These are phyloP conservation scores for Echinochloa phyllopogon DNA, from an alignment of 176 grass and related monocot genomes.

Conservation along the genomic window DNA sequence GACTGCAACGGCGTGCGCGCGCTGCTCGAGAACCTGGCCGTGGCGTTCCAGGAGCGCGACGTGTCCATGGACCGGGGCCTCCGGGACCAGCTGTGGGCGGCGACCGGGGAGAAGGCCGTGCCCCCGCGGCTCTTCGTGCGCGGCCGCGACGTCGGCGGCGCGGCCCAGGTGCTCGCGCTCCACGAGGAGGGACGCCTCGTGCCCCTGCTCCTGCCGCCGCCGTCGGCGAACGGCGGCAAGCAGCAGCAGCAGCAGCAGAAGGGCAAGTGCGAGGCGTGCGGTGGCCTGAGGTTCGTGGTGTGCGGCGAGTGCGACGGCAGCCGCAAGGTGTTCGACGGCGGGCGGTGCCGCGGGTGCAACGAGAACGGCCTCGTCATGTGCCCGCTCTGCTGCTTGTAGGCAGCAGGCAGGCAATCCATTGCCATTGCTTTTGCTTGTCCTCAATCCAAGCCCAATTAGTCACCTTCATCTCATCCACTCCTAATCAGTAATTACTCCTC, in stretches of 20 bases:
- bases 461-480: not conserved
- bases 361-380: conserved; percentile 81
- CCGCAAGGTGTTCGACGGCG: conserved; percentile 60
- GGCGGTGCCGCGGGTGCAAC: conserved; percentile 61
- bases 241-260: not conserved
- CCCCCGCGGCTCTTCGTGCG: conserved; percentile 77
- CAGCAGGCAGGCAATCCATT: not conserved
- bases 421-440: not conserved
- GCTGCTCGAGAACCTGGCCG: conserved; percentile 65
- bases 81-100: conserved; percentile 67
- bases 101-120: conserved; percentile 52
- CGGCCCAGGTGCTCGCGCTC: conserved; percentile 60
- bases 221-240: not conserved
- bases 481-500: not conserved
- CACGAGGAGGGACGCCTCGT: conserved; percentile 72
- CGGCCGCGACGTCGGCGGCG: conserved; percentile 67
- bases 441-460: not conserved
- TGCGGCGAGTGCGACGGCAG: conserved; percentile 72
- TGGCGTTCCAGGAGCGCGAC: conserved; percentile 74
- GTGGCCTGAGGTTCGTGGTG: conserved; percentile 57
- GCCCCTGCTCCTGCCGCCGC: conserved; percentile 33
- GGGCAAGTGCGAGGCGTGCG: conserved; percentile 52
- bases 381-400: conserved; percentile 44
- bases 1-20: conserved; percentile 61
- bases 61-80: conserved; percentile 85